These are phyloP conservation scores for Chenopodium quinoa DNA, from an alignment of 148 eudicot species.

Conservation along the genomic window DNA sequence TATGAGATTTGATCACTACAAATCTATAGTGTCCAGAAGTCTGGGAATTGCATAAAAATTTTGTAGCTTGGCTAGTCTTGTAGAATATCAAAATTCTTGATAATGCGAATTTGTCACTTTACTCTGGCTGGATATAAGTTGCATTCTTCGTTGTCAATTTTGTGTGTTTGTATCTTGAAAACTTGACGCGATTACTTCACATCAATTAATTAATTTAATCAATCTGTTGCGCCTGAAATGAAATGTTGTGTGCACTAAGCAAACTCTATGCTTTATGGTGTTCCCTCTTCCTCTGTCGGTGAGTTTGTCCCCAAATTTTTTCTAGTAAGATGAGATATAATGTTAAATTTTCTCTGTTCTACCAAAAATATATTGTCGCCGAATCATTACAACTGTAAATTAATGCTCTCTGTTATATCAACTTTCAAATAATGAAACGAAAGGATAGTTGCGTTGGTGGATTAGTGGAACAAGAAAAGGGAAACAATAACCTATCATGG, in stretches of 20 bases:
- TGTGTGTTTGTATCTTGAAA: slow-evolving; percentile 2
- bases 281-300: not conserved
- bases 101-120: not conserved
- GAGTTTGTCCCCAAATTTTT: not conserved
- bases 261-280: slow-evolving; percentile 1
- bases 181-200: slow-evolving; percentile 4
- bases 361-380: not conserved
- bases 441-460: slow-evolving; percentile 1
- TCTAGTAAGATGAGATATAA: not conserved
- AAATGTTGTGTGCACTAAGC: not conserved
- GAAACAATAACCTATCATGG: not conserved
- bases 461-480: not conserved
- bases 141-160: not conserved
- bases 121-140: not conserved
- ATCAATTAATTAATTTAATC: not conserved
- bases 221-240: not conserved
- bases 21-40: not conserved
- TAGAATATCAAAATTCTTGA: not conserved
- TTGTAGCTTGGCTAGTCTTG: not conserved
- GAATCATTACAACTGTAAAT: slow-evolving; percentile 14
- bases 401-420: slow-evolving; percentile 4
- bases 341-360: not conserved
- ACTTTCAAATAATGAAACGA: not conserved
- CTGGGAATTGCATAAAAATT: not conserved
- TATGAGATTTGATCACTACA: not conserved